Base-by-base conservation (phyloP, 2,329 filamentous ascomycete species). In the Seiridium unicorne region DNA sequence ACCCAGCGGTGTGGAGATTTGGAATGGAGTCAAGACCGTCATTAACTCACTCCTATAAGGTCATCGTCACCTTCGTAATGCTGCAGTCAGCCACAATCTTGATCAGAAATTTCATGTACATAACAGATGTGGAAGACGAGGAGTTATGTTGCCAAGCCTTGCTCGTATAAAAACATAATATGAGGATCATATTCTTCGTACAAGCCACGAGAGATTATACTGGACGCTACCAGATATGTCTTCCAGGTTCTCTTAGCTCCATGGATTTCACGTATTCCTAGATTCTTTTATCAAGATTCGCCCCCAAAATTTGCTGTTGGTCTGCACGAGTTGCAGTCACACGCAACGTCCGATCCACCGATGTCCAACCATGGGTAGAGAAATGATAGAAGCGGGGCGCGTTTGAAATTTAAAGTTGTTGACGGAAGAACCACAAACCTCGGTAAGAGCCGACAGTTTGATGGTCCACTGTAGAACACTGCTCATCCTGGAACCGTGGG, bases 21-120 rank as follows among this genome's bases (percentile, higher is more conserved):
- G 66, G 66, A 64, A 65, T 9, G 71, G 71, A 7, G 66, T 72
- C 59, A 69, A 70, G 59, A 70, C 68, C 58, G 56, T 72, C 34
- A 46, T 62, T 8, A 44, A 44, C 10, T 38, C 42, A 4, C 36
- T 57, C 26, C 26, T 57, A 40, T 55, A 55, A 32, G 26, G 18
- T 26, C 18, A 26, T 26, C 18, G 18, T 26, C 18, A 26, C 18
- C 18, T 26, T 26, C 18, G 18, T 26, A 26, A 26, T 26, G 18
- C 18, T 26, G 18, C 26, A 6, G 18, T 13, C 32, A 13, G 38
- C 38, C 38, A 42, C 13, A 42, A 26, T 26, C 18, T 26, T 26
- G 18, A 26, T 26, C 18, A 26, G 18, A 26, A 26, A 26, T 26
- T 42, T 42, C 13, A 42, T 42, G 38, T 42, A 42, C 38, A 42